These are phyloP conservation scores for Periglandula ipomoeae DNA, from an alignment of 2,329 filamentous ascomycete species.

Conservation along the genomic window DNA sequence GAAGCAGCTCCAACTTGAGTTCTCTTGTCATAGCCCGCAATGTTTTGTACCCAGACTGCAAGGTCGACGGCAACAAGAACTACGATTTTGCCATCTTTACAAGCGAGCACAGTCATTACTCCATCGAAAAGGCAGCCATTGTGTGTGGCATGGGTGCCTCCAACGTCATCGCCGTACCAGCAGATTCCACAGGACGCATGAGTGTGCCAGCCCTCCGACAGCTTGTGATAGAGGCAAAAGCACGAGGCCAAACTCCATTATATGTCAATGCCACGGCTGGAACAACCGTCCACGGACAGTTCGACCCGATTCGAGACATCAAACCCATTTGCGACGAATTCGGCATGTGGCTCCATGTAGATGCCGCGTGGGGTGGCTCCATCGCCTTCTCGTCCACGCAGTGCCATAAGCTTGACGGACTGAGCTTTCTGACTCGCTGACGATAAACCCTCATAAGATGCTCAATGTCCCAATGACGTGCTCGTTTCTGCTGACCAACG, in stretches of 20 bases:
- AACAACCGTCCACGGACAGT: constrained; percentile 84
- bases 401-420: constrained; percentile 55
- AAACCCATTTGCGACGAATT: constrained; percentile 59
- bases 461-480: constrained; percentile 83
- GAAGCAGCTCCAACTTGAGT: constrained; percentile 72
- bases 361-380: constrained; percentile 82
- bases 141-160: constrained; percentile 72
- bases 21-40: constrained; percentile 83
- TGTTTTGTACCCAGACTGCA: constrained; percentile 69
- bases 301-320: constrained; percentile 67
- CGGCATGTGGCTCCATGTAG: constrained; percentile 82
- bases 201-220: constrained; percentile 52
- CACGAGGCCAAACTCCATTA: constrained; percentile 67
- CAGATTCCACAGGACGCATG: constrained; percentile 67
- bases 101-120: constrained; percentile 82
- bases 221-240: constrained; percentile 52
- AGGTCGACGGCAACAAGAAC: constrained; percentile 57
- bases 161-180: constrained; percentile 62
- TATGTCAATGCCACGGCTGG: constrained; percentile 94
- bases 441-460: constrained; percentile 96
- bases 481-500: constrained; percentile 72
- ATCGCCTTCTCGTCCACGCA: constrained; percentile 66
- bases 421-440: constrained; percentile 68
- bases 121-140: constrained; percentile 82
- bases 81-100: constrained; percentile 78